Base-by-base conservation (phyloP, 139 green algal genomes). In the Micractinium sp. region DNA sequence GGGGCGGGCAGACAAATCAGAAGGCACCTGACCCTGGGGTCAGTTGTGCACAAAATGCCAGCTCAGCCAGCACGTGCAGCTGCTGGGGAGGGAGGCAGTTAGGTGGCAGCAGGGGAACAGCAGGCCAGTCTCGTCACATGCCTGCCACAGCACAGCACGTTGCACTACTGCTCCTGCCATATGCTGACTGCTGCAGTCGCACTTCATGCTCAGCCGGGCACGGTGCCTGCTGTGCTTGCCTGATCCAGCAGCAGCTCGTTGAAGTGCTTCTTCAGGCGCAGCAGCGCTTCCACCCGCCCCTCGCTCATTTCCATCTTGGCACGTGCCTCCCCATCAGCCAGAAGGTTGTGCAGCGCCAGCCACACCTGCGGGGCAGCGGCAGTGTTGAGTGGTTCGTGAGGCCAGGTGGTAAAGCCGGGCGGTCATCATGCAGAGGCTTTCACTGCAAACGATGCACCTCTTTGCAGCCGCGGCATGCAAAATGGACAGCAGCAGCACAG, bases 231-330 rank as follows among this genome's bases (percentile, higher is more conserved):
- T 3, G 15, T 31, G 15, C 73, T 39, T 38, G 20, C 89, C 93
- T 98, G 96, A 91, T 99, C 97, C 47, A 98, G 92, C 86, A 98
- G 92, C 60, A 97, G 86, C 85, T 99, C 96, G 69, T 97, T 96
- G 87, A 99, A 93, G 92, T 96, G 90, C 39, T 93, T 92, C 83
- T 93, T 93, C 4, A 98, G 83, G 20, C 84, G 90, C 74, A 95
- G 85, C 86, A 98, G 92, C 60, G 71, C 81, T 27, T 96, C 95
- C 69, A 91, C 92, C 29, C 96, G 91, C 87, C 91, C 96, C n/a
- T 96, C 94, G 75, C 96, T 94, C 35, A 92, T 88, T 19, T 90
- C 73, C 90, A 97, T 97, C 90, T 96, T 96, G 33, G 91, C 92
- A 0, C 94, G 90, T 75, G 91, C 95, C 29, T 86, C 88, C 0